Percentiles rank a stretch among this genome's conserved stretches.
These are phyloP conservation scores for Saccharomycopsis hybrid DNA, from an alignment of 1,139 yeast species.

Conservation along the genomic window DNA sequence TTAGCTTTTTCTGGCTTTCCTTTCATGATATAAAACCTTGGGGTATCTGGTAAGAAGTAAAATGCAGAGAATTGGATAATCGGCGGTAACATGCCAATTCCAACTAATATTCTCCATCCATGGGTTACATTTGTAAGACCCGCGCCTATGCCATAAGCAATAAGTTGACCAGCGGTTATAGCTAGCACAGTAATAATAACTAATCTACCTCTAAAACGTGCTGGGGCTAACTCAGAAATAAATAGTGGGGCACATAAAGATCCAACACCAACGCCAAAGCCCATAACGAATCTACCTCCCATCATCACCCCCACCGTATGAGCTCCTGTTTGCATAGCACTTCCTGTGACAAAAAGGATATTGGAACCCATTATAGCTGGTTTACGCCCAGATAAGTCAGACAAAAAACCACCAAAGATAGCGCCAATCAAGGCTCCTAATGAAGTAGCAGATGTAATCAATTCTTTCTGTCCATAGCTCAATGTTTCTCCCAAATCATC, in stretches of 20 bases:
- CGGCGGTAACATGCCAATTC: slow-evolving; percentile 62
- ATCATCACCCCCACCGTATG: slow-evolving; percentile 86
- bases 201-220: slow-evolving; percentile 81
- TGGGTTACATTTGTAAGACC: slow-evolving; percentile 65
- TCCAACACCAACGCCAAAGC: slow-evolving; percentile 93
- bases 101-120: slow-evolving; percentile 78
- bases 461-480: slow-evolving; percentile 73
- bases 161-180: slow-evolving; percentile 79
- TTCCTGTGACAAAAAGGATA: slow-evolving; percentile 71
- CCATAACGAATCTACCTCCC: slow-evolving; percentile 83
- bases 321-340: slow-evolving; percentile 74
- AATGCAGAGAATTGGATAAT: slow-evolving; percentile 69
- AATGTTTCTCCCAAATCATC: slow-evolving; percentile 56
- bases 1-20: slow-evolving; percentile 62
- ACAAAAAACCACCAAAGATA: slow-evolving; percentile 65
- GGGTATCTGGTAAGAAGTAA: slow-evolving; percentile 88
- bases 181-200: slow-evolving; percentile 44
- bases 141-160: slow-evolving; percentile 91
- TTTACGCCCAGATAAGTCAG: slow-evolving; percentile 78
- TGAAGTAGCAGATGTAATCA: slow-evolving; percentile 92
- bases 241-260: slow-evolving; percentile 89
- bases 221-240: slow-evolving; percentile 87
- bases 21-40: slow-evolving; percentile 74
- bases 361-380: slow-evolving; percentile 75
- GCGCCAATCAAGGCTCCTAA: slow-evolving; percentile 85